Percentiles rank a stretch among this genome's conserved stretches.
These are phyloP conservation scores for Solanum verrucosum DNA, from an alignment of 257 asterid genomes.

Conservation along the genomic window DNA sequence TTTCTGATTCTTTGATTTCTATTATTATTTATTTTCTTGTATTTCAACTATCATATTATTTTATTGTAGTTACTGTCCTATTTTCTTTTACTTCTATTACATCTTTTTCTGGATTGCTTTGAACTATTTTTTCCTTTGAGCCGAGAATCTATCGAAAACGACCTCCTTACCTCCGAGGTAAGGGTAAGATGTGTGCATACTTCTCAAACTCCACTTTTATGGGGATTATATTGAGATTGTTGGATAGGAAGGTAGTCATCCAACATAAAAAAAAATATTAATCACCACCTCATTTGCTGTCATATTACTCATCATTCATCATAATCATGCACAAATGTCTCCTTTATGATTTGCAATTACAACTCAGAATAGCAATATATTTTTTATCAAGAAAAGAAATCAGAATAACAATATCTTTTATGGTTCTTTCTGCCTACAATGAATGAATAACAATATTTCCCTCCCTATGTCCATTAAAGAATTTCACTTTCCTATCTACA, in stretches of 20 bases:
- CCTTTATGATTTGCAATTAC: slow-evolving; percentile 24
- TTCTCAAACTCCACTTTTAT: too few relatives aligned
- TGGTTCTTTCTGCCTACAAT: slow-evolving; percentile 28
- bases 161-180: too few relatives aligned
- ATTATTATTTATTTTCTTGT: not conserved
- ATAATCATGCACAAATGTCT: slow-evolving; percentile 14
- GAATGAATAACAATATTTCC: slow-evolving; percentile 31
- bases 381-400: not conserved
- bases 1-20: not conserved
- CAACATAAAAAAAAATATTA: not conserved
- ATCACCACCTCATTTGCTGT: not conserved
- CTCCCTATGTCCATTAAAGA: slow-evolving; percentile 49
- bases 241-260: not conserved
- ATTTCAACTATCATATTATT: too few relatives aligned
- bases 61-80: too few relatives aligned
- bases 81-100: not conserved
- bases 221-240: not conserved
- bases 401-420: slow-evolving; percentile 6
- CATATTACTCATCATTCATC: not conserved
- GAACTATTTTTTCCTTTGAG: not conserved
- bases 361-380: slow-evolving; percentile 6
- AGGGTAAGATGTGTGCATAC: not conserved
- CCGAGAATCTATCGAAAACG: not conserved
- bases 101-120: too few relatives aligned
- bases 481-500: slow-evolving; percentile 26